Evolutionary conservation across 73 alveolate genomes (phyloP).

Genomic region (Tetrahymena malaccensis): DNA sequence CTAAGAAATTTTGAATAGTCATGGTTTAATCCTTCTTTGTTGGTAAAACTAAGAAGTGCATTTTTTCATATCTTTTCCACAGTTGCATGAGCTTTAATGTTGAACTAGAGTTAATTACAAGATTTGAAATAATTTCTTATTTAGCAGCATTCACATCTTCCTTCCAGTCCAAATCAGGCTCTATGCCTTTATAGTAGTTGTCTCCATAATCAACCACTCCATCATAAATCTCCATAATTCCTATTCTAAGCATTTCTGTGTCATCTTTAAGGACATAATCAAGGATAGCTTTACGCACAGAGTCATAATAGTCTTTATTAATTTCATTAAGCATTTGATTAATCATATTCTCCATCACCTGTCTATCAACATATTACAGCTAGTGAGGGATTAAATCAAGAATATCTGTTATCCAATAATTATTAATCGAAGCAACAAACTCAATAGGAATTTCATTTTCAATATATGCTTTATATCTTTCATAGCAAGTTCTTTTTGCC

Average conservation of each 20-base stretch:
- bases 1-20: conserved; percentile 50
- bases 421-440: conserved; percentile 80
- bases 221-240: conserved; percentile 67
- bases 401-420: conserved; percentile 81
- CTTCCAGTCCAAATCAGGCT: conserved; percentile 85
- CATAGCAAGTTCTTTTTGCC: conserved; percentile 65
- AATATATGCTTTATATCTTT: conserved; percentile 70
- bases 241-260: conserved; percentile 69
- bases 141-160: conserved; percentile 88
- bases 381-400: conserved; percentile 82
- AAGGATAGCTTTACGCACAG: conserved; percentile 66
- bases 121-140: conserved; percentile 77
- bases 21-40: conserved; percentile 71
- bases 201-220: conserved; percentile 81
- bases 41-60: conserved; percentile 72
- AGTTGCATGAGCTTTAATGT: conserved; percentile 67
- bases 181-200: conserved; percentile 69
- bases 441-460: conserved; percentile 86
- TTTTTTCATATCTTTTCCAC: conserved; percentile 73
- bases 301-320: conserved; percentile 69
- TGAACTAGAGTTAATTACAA: conserved; percentile 76
- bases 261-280: conserved; percentile 83
- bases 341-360: conserved; percentile 54
- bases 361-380: conserved; percentile 61
- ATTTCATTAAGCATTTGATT: conserved; percentile 82